Percentiles rank a stretch among this genome's conserved stretches.
Evolutionary conservation across 2,329 filamentous ascomycete species (phyloP).

Genomic region (Diaporthe sp.): DNA sequence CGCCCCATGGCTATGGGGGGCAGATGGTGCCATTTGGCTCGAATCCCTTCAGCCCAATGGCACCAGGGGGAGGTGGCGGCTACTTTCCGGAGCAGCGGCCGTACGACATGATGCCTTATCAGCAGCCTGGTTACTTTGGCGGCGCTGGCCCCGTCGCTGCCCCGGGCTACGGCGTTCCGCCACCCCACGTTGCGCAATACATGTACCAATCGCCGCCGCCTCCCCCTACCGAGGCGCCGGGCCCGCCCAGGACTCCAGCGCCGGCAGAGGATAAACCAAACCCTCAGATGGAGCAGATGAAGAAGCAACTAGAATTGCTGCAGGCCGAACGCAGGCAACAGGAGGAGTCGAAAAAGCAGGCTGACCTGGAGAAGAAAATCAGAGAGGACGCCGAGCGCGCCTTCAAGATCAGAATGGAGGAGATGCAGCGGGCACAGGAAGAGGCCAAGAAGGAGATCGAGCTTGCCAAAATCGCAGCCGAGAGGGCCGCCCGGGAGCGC

Average conservation of each 20-base stretch:
- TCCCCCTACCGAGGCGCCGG: conserved; percentile 57
- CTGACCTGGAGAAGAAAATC: conserved; percentile 58
- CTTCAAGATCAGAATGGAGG: conserved; percentile 51
- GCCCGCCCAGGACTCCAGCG: conserved; percentile 55
- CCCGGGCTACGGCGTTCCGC: conserved; percentile 46
- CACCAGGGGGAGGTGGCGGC: conserved; percentile 51
- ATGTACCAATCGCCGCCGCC: conserved; percentile 56
- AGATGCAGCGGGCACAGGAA: conserved; percentile 56
- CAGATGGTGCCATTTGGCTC: conserved; percentile 63
- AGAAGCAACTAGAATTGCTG: conserved; percentile 68
- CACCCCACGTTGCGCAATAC: conserved; percentile 53
- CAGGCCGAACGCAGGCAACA: conserved; percentile 60
- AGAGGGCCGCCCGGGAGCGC: conserved; percentile 55
- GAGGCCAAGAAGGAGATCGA: conserved; percentile 62
- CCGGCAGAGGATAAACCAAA: conserved; percentile 55
- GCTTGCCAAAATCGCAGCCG: conserved; percentile 59
- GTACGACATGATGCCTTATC: conserved; percentile 66
- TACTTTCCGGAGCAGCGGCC: conserved; percentile 58
- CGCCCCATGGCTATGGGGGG: conserved; percentile 50
- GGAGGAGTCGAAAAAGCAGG: conserved; percentile 59
- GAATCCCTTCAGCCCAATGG: conserved; percentile 60
- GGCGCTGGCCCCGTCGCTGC: conserved; percentile 43
- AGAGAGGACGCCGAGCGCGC: conserved; percentile 61
- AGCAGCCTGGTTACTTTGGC: conserved; percentile 52
- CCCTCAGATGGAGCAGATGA: conserved; percentile 71